Conservation (phyloP, 768 basidiomycete species). For the Pisolithus sp. region DNA sequence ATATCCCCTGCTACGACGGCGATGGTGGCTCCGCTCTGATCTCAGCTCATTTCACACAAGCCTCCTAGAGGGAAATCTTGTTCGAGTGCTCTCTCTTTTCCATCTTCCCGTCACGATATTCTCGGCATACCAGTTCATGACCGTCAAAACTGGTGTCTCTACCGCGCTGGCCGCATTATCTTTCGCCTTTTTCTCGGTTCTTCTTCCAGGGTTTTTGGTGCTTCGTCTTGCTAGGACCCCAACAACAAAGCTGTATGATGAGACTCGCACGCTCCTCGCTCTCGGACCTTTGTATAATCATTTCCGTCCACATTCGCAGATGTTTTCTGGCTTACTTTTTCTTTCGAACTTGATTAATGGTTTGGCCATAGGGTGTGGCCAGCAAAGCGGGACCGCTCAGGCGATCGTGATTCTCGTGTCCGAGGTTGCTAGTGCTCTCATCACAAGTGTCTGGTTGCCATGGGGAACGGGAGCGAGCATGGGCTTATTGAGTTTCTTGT, state of each 20-base stretch:
- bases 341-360: constrained; percentile 79
- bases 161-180: constrained; percentile 77
- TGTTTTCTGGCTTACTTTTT: constrained; percentile 80
- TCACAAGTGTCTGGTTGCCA: constrained; percentile 91
- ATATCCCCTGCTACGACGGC: constrained; percentile 23
- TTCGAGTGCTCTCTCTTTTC: constrained; percentile 86
- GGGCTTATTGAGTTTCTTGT: constrained; percentile 91
- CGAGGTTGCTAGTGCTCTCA: constrained; percentile 80
- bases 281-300: constrained; percentile 94
- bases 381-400: constrained; percentile 86
- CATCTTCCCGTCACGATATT: constrained; percentile 93
- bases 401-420: constrained; percentile 84
- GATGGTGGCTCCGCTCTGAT: constrained; percentile 38
- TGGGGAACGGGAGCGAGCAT: constrained; percentile 97
- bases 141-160: constrained; percentile 45
- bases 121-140: constrained; percentile 60
- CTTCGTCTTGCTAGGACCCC: constrained; percentile 73
- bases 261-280: constrained; percentile 84
- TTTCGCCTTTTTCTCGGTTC: constrained; percentile 72
- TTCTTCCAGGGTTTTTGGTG: constrained; percentile 69
- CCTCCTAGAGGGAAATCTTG: constrained; percentile 83
- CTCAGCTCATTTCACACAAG: constrained; percentile 76
- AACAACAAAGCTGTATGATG: constrained; percentile 89
- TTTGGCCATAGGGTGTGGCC: constrained; percentile 82
- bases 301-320: constrained; percentile 84